Evolutionary conservation across 768 basidiomycete genomes (phyloP).

Genomic region (Harrya chromipes): DNA sequence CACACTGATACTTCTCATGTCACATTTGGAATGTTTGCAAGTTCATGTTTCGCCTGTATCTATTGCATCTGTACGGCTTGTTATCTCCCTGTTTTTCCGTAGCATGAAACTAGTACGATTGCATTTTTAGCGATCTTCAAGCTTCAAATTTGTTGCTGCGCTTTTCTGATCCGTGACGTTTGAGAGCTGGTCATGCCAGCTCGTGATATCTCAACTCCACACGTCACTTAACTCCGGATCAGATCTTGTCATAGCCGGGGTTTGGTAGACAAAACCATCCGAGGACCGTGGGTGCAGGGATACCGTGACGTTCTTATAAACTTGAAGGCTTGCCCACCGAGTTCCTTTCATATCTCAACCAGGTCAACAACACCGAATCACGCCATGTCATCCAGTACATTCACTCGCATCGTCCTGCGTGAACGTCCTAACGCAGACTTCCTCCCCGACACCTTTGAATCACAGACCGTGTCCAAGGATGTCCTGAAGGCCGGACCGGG

Average conservation of each 20-base stretch:
- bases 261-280: no score
- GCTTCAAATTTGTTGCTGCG: no score
- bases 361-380: no score
- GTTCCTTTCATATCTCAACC: neutral
- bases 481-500: conserved; percentile 47
- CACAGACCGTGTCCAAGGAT: conserved; percentile 49
- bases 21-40: conserved; percentile 10
- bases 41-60: conserved; percentile 10
- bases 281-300: no score
- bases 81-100: conserved; percentile 7
- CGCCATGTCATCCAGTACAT: conserved; percentile 32
- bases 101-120: no score
- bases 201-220: neutral
- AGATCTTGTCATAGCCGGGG: no score
- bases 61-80: conserved; percentile 12
- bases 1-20: neutral
- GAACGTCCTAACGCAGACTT: conserved; percentile 70
- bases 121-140: no score
- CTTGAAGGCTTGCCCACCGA: no score
- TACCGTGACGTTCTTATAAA: no score
- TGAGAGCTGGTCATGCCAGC: no score
- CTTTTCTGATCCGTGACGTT: no score
- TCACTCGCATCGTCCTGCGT: conserved; percentile 71
- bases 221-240: no score
- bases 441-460: conserved; percentile 70